phyloP scores from a whole-genome alignment of 192 early-diverging fungal species.

The Coemansia sp. region DNA sequence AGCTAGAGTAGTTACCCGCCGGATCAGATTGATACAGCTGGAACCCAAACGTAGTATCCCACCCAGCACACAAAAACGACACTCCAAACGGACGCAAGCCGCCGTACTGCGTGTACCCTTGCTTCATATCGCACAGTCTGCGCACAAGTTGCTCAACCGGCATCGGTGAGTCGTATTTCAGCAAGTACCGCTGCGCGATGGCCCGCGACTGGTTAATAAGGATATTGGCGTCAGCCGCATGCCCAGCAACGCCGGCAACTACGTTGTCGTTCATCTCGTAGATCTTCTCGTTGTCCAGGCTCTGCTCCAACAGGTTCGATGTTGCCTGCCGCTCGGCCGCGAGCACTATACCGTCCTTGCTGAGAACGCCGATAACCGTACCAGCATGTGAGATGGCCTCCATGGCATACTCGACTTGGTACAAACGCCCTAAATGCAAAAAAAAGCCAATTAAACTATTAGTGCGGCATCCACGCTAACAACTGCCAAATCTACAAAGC shows the following conservation, averaged over 20 bases:
- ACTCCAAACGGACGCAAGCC: conserved; percentile 98
- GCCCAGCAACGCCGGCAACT: conserved; percentile 93
- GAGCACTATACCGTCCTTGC: conserved; percentile 91
- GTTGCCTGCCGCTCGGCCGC: conserved; percentile 96
- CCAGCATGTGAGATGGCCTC: conserved; percentile 98
- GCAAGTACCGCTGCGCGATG: conserved; percentile 85
- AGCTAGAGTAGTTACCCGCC: conserved; percentile 97
- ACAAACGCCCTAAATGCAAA: conserved; percentile 74
- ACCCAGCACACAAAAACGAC: conserved; percentile 95
- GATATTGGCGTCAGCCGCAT: conserved; percentile 95
- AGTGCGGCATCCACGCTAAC: neutral
- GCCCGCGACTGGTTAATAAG: conserved; percentile 86
- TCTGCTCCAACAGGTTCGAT: conserved; percentile 89
- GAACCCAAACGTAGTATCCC: conserved; percentile 86
- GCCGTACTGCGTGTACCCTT: conserved; percentile 98
- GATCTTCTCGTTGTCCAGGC: conserved; percentile 86
- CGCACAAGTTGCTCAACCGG: conserved; percentile 96
- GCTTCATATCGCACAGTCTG: conserved; percentile 94
- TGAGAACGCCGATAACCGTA: conserved; percentile 88
- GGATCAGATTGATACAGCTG: conserved; percentile 99
- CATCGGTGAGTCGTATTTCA: conserved; percentile 87
- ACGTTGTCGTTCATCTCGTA: conserved; percentile 93
- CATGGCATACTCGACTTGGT: conserved; percentile 99
- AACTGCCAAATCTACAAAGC: neutral
- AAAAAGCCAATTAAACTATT: neutral